Base-by-base conservation (phyloP, 108 stramenopile genomes). In the Fragilaria radians region DNA sequence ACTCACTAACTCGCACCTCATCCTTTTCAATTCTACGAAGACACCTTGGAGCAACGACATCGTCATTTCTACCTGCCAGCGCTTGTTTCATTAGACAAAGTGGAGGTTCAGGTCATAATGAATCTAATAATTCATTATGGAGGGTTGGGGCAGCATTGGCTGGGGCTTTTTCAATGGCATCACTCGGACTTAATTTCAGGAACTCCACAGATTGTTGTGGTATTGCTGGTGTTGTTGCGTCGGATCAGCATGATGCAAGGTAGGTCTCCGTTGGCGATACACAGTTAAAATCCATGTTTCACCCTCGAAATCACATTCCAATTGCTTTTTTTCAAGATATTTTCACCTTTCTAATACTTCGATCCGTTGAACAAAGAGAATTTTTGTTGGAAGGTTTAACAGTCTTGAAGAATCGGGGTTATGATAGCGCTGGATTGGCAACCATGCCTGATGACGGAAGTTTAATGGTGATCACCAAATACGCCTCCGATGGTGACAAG, bases 391-490 rank as follows among this genome's bases (percentile, higher is more conserved):
- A 98, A 53, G 99, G 97, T 23, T 73, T 99, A 50, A 83, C 88
- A 23, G 90, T 98, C 57, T 74, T 99, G 63, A 95, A 96, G 72
- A 98, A 97, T 59, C 87, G 99, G 3, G 99, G 99, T 24, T 99
- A 99, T 67, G 99, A 99, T 58, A 93, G 91, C 57, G 96, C 99
- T 7, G 99, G 99, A 32, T 75, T 99, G 24, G 96, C 95, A 1
- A 96, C 97, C 11, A 77, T 97, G 58, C 56, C 74, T 31, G 52
- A 61, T 23, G 54, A 62, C 22, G 71, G 74, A 36, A 63, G 77
- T 31, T 30, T 45, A 36, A 33, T 88, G 62, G 53, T 59, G 22
- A 74, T 98, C 36, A 93, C 95, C 27, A 99, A 98, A 79, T 96
- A 73, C 61, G 97, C 97, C 5, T 88, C 84, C 25, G 82, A 82